Evolutionary conservation across 495 filamentous ascomycete species (phyloP), one percentile per base, ranked within the genome.

Genomic region (Cercophora newfieldiana): DNA sequence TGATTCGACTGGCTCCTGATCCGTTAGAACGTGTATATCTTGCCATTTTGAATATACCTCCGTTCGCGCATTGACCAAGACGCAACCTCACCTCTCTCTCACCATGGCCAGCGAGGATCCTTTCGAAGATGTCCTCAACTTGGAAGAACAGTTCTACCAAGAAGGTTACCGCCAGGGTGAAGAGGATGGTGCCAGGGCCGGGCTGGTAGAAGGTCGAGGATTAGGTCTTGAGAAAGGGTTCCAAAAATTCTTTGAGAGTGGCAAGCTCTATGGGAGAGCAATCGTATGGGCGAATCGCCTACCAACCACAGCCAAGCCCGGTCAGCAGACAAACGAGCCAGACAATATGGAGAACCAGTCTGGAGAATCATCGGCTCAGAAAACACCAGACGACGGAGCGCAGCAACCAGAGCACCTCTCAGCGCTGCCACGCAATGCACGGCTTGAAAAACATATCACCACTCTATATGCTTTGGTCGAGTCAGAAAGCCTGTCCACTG

Each of bases 191-290:
- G 81, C 86, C n/a, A 81, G 84, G 69, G 88, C 92, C 16, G 95
- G 96, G 12, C 88, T 87, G 29, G 86, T 90, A 54, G 95, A 99
- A 84, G 96, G 96, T 47, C 90, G 91, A 37, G 82, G 91, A 14
- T 91, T 98, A 73, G 95, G 94, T 0, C 84, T 98, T 3, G 90
- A 96, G 71, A 96, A 95, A 69, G 95, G 94, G 0, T 98, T 94
- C 65, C 91, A 95, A 72, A 97, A 96, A 78, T 97, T 92, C 70
- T 68, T 88, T 16, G 88, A 91, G 64, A 84, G 93, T 70, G 96
- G 95, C 1, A 82, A 82, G 61, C 73, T 99, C 22, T 90, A 94
- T 70, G 93, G 95, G n/a, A 88, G 86, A 71, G 87, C 90, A 3
- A 76, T 89, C 0, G 85, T 98, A 47, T 98, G 94, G 95, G 86